A percentile compares a stretch with the other conserved stretches of the same genome.
Conservation (phyloP, 306 rosid genomes). For the Crataegus laevigata region DNA sequence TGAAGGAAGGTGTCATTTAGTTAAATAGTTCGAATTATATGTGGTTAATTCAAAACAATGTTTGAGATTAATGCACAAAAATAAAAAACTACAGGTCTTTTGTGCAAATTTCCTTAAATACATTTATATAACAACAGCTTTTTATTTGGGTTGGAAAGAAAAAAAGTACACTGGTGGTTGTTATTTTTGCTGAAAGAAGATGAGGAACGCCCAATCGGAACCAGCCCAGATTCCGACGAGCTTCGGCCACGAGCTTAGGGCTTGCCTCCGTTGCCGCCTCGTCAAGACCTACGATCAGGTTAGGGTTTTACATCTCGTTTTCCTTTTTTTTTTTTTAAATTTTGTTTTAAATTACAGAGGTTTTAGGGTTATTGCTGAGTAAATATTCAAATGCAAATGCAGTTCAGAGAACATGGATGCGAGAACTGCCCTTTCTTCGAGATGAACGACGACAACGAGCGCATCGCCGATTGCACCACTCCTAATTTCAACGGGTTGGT, state of each 20-base stretch:
- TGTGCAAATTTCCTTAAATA: too few species aligned
- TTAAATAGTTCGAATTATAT: too few species aligned
- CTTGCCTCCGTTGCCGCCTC: conserved; percentile 98
- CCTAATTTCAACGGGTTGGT: conserved; percentile 90
- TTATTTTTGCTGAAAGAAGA: conserved; percentile 4
- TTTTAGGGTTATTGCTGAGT: neutral
- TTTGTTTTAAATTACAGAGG: neutral
- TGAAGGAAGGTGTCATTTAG: too few species aligned
- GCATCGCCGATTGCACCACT: conserved; percentile 81
- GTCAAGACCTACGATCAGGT: conserved; percentile 99
- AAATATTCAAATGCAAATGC: neutral
- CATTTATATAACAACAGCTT: too few species aligned
- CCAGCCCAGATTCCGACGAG: conserved; percentile 93
- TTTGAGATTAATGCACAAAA: too few species aligned
- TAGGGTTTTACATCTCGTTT: neutral
- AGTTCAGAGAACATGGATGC: conserved; percentile 89
- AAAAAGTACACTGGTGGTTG: neutral
- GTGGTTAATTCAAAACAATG: too few species aligned
- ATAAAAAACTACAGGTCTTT: too few species aligned
- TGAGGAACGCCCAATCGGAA: conserved; percentile 24
- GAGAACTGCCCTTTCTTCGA: conserved; percentile 92
- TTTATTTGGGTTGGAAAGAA: too few species aligned
- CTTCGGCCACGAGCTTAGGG: conserved; percentile 85
- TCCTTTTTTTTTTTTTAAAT: neutral
- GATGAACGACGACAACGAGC: conserved; percentile 88